Base-by-base conservation (phyloP, 208 protist genomes). In the Tritrichomonas musculus region DNA sequence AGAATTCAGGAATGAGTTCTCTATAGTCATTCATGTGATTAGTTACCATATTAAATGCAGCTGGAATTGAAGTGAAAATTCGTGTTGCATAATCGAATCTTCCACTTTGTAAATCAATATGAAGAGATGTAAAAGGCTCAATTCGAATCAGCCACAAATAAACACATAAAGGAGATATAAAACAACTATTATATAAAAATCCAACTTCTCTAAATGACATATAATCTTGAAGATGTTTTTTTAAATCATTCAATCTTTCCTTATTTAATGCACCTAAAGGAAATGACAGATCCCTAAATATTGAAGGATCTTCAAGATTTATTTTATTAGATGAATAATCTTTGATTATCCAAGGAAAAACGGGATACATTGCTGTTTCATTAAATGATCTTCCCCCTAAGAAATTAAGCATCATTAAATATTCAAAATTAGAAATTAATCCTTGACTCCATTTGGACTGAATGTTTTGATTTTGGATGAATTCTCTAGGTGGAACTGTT, bases 1-100 rank as follows among this genome's bases (percentile, higher is more conserved):
- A 92, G 33, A 92, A 92, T n/a, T 92, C 88, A 20, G 88, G 88
- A 69, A 92, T 92, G 17, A 92, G 50, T 72, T 92, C 88, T 50
- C 41, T 92, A 33, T 49, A 47, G 22, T 92, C 55, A 47, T 92
- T 64, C 55, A 92, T 72, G 50, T 22, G n/a, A 47, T 27, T 39
- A 30, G 50, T 64, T 92, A 55, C 88, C 25, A 39, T 36, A 33
- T 50, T 30, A 36, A 36, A 92, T 0, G 55, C 30, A 30, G 22
- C 20, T 53, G 14, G 25, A 27, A 92, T 44, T 22, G 33, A 49
- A 55, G 33, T 22, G 39, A 92, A 92, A 5, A 72, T 4, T 92
- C 55, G 41, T 47, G 13, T 33, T n/a, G 49, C 14, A 50, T 69
- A 14, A 50, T 92, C 88, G 17, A 72, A 72, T 22, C 49, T 27